phyloP scores from a whole-genome alignment of 306 rosid species.

The Oemleria cerasiformis region DNA sequence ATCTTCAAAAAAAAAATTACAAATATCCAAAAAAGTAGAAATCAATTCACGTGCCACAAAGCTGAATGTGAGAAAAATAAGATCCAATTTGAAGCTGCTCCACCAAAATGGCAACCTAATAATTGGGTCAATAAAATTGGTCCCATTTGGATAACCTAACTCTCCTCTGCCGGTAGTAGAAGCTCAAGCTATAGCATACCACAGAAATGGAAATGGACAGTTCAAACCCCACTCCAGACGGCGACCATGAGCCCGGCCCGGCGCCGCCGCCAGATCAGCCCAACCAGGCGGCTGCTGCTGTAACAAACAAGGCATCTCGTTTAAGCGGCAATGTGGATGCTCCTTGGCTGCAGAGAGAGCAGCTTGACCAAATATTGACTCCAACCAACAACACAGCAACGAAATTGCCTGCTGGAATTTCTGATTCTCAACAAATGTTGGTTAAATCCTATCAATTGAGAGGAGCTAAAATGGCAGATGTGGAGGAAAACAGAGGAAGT shows the following conservation, averaged over 20 bases:
- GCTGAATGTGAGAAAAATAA: neutral
- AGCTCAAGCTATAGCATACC: neutral
- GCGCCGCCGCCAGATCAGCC: neutral
- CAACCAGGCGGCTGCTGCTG: neutral
- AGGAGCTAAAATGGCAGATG: neutral
- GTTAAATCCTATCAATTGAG: neutral
- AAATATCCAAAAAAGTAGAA: neutral
- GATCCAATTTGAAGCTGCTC: neutral
- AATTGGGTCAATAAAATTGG: neutral
- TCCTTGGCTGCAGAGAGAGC: neutral
- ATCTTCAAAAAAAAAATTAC: no score
- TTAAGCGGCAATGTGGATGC: neutral
- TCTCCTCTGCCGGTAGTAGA: no score
- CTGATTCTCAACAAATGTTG: no score
- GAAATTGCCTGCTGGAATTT: no score
- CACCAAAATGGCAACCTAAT: neutral
- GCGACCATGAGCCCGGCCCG: no score
- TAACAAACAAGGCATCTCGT: neutral
- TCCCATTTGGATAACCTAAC: neutral
- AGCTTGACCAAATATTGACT: neutral
- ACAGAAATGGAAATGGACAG: neutral
- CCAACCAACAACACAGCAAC: conserved; percentile 12
- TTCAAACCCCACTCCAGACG: neutral
- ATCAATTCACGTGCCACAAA: neutral
- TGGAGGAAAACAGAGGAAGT: neutral